These are phyloP conservation scores for Kuraishia floccosa DNA, from an alignment of 805 yeast species.

Conservation along the genomic window DNA sequence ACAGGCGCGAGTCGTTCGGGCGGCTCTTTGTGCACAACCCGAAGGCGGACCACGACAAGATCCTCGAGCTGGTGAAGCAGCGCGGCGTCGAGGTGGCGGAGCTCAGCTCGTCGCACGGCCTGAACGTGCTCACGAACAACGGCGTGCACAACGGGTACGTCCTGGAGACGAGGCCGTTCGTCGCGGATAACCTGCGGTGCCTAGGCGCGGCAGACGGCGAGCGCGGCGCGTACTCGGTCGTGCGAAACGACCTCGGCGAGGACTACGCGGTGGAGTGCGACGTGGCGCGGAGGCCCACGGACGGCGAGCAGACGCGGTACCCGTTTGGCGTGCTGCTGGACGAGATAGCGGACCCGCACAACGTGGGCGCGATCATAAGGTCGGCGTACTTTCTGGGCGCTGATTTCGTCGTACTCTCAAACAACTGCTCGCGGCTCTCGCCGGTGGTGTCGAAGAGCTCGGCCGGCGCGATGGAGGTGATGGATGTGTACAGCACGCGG, in stretches of 20 bases:
- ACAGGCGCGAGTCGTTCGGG: conserved; percentile 40
- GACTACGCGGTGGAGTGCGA: conserved; percentile 4
- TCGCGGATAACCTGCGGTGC: conserved; percentile 16
- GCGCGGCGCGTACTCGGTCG: conserved; percentile 7
- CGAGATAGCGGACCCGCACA: conserved; percentile 79
- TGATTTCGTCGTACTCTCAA: conserved; percentile 65
- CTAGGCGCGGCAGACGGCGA: conserved; percentile 10
- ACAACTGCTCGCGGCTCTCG: conserved; percentile 63
- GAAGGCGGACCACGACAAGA: conserved; percentile 21
- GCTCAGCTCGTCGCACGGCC: conserved; percentile 32
- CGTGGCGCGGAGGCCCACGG: conserved; percentile 1
- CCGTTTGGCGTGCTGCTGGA: conserved; percentile 74
- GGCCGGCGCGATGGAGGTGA: conserved; percentile 73
- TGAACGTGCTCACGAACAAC: conserved; percentile 49
- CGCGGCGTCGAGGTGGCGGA: conserved; percentile 24
- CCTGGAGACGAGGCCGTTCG: conserved; percentile 48
- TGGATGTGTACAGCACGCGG: conserved; percentile 47
- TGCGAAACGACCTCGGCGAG: conserved; percentile 15
- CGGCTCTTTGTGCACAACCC: conserved; percentile 35
- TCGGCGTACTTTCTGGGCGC: conserved; percentile 77
- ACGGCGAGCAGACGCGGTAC: conserved; percentile 13
- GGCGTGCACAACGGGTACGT: conserved; percentile 80
- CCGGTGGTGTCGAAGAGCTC: conserved; percentile 75
- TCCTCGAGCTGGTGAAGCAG: conserved; percentile 35
- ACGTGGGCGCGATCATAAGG: conserved; percentile 73